Evolutionary conservation across 1,284 basidiomycete genomes (phyloP), one percentile per base, ranked within the genome.

Genomic region (Meira miltonrushii): DNA sequence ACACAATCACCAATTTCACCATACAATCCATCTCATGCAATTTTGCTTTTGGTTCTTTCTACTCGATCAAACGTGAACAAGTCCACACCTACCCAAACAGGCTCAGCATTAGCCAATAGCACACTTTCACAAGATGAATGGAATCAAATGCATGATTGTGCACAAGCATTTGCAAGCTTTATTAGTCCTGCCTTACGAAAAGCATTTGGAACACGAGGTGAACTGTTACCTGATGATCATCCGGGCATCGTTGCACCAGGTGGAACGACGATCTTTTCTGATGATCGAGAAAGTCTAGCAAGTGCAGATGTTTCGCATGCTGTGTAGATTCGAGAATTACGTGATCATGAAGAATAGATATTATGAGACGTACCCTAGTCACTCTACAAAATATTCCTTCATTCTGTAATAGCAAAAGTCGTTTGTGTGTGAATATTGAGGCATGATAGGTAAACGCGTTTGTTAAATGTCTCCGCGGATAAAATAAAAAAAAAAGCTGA

Each of bases 101-200:
- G 28, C 8, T 33, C 15, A 19, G 37, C 23, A 41, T 19, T 53
- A 28, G 28, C 3, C 19, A 25, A 39, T 5, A 41, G 50, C 50
- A 41, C 13, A 19, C 50, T 53, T 12, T 53, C 50, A 7, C 23
- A 53, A 21, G 13, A 53, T 13, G 13, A 53, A 41, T 53, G 50
- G 50, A 53, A 25, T 25, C n/a, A 41, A 5, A 17, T 53, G 12
- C 37, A 53, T 41, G 50, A 53, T 39, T 39, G 21, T n/a, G 50
- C 38, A 19, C 38, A 39, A 19, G 5, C 50, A 3, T 53, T 39
- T 15, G 38, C 38, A 5, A 39, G 17, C 13, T 28, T 23, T 53
- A 23, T 53, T 15, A 41, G 50, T 41, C 50, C 50, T 19, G 38
- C 37, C 6, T 19, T 53, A 5, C 37, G 39, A 3, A 39, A 41